Percentiles rank a stretch among this genome's conserved stretches.
These are phyloP conservation scores for Boletus rex-veris DNA, from an alignment of 768 basidiomycete genomes.

Conservation along the genomic window DNA sequence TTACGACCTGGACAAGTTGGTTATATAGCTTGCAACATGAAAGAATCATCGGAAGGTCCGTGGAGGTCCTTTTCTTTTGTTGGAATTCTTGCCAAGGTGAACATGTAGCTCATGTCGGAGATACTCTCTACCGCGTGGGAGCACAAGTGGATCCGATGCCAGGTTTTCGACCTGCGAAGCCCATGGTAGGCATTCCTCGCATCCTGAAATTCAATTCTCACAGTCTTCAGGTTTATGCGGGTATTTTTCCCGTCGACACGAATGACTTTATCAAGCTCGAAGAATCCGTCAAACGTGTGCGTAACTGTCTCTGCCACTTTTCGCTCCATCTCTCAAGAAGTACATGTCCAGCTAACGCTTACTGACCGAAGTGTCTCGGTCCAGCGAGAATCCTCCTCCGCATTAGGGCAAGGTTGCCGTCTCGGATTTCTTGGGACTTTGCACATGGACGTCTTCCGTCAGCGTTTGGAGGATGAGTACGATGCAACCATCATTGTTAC, in stretches of 20 bases:
- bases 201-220: background rate
- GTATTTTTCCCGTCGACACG: conserved; percentile 89
- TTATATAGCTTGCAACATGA: conserved; percentile 95
- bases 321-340: conserved; percentile 9
- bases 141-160: conserved; percentile 77
- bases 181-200: conserved; percentile 63
- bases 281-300: conserved; percentile 88
- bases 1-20: conserved; percentile 82
- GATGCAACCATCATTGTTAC: conserved; percentile 93
- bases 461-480: conserved; percentile 95
- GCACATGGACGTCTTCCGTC: conserved; percentile 96
- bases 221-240: conserved; percentile 75
- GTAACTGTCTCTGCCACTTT: conserved; percentile 16
- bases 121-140: conserved; percentile 81
- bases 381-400: conserved; percentile 88
- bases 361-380: conserved; percentile 88
- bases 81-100: background rate
- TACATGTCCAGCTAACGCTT: conserved; percentile 58
- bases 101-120: conserved; percentile 80
- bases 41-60: conserved; percentile 88
- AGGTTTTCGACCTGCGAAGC: conserved; percentile 87
- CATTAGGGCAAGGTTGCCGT: conserved; percentile 91
- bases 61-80: background rate
- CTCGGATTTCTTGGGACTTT: conserved; percentile 94
- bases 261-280: conserved; percentile 92